These are phyloP conservation scores for Fusarium falciforme DNA, from an alignment of 2,329 filamentous ascomycete species.

Conservation along the genomic window DNA sequence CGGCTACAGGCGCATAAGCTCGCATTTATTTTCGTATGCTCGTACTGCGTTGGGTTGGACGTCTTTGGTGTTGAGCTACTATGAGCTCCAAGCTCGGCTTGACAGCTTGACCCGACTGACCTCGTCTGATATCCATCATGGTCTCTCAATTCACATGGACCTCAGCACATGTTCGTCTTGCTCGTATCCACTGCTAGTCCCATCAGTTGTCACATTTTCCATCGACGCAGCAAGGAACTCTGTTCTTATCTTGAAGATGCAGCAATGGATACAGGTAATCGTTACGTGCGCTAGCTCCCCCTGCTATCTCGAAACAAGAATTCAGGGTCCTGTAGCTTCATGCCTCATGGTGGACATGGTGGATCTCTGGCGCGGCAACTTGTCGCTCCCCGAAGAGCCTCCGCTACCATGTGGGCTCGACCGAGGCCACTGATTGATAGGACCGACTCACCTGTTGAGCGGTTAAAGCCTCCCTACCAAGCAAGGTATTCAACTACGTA, in stretches of 20 bases:
- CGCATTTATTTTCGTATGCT: constrained; percentile 14
- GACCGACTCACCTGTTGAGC: constrained; percentile 33
- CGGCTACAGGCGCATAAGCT: constrained; percentile 22
- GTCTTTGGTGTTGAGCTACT: constrained; percentile 3
- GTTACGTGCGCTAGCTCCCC: constrained; percentile 36
- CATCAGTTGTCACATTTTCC: constrained; percentile 2
- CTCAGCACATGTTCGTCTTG: neutral
- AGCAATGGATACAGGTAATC: constrained; percentile 38
- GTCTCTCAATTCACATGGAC: neutral
- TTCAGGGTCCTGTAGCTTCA: constrained; percentile 38
- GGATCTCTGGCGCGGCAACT: constrained; percentile 25
- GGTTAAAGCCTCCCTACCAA: constrained; percentile 14
- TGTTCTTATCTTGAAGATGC: constrained; percentile 13
- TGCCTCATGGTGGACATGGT: constrained; percentile 7
- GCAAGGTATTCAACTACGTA: constrained; percentile 12
- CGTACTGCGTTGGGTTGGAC: neutral
- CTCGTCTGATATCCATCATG: neutral
- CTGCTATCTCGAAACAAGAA: constrained; percentile 26
- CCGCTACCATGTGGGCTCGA: constrained; percentile 42
- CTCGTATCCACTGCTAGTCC: neutral
- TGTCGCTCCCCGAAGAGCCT: constrained; percentile 43
- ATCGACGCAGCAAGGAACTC: constrained; percentile 6
- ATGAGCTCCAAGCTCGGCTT: neutral
- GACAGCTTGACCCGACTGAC: neutral
- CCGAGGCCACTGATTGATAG: constrained; percentile 32